phyloP scores from a whole-genome alignment of 768 basidiomycete genomes.

The Lanmaoa pseudosensibilis region DNA sequence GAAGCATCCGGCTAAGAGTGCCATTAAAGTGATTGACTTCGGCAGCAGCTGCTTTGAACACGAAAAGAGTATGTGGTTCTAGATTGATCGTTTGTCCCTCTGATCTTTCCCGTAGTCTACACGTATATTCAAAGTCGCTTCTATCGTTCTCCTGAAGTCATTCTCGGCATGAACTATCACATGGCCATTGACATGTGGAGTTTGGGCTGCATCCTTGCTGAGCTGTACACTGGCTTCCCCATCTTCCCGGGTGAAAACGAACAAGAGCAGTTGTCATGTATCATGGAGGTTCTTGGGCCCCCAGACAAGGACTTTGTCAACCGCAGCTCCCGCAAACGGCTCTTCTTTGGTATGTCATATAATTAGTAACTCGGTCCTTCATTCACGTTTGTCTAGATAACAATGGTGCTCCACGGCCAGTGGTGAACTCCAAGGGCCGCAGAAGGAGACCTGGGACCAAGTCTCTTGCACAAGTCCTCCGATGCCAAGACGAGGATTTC shows the following conservation, averaged over 20 bases:
- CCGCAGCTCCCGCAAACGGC: slow-evolving; percentile 86
- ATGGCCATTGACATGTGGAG: slow-evolving; percentile 99
- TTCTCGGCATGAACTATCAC: slow-evolving; percentile 98
- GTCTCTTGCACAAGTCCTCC: slow-evolving; percentile 83
- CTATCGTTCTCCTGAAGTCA: slow-evolving; percentile 99
- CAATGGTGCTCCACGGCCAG: slow-evolving; percentile 88
- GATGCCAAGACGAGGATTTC: slow-evolving; percentile 92
- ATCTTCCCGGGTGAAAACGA: slow-evolving; percentile 99
- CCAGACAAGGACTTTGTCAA: slow-evolving; percentile 96
- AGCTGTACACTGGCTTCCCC: slow-evolving; percentile 95
- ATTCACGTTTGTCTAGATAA: slow-evolving; percentile 57
- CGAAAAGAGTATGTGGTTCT: slow-evolving; percentile 81
- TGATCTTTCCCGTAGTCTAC: slow-evolving; percentile 63
- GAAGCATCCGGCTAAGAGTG: slow-evolving; percentile 93
- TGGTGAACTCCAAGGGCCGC: slow-evolving; percentile 95
- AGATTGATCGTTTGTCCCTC: neutral
- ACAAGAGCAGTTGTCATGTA: slow-evolving; percentile 96
- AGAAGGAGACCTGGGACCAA: slow-evolving; percentile 90
- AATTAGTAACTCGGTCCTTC: neutral
- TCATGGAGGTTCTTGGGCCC: slow-evolving; percentile 97
- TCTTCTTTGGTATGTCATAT: slow-evolving; percentile 83
- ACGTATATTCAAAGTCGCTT: slow-evolving; percentile 99
- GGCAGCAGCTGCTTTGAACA: slow-evolving; percentile 98
- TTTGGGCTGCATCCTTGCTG: slow-evolving; percentile 95
- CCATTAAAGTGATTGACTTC: slow-evolving; percentile 98